These are phyloP conservation scores for Monilinia laxa DNA, from an alignment of 2,329 filamentous ascomycete species.

Conservation along the genomic window DNA sequence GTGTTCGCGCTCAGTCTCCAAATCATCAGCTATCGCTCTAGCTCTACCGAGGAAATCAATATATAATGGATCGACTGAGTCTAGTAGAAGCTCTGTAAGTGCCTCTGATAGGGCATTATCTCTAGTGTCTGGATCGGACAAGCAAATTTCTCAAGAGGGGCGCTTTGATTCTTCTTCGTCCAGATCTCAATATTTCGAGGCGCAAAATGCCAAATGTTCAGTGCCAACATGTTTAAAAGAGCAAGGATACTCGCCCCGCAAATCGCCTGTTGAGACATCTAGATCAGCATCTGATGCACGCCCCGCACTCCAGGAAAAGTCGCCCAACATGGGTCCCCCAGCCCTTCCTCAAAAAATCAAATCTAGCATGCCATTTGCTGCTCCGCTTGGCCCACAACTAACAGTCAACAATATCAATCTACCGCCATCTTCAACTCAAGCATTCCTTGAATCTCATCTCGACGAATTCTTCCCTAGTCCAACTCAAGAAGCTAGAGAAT, in stretches of 20 bases:
- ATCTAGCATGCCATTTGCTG: constrained; percentile 8
- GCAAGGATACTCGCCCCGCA: not conserved
- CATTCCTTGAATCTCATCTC: constrained; percentile 50
- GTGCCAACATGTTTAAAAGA: not conserved
- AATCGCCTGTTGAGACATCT: not conserved
- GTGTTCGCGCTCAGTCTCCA: not conserved
- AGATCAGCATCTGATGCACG: not conserved
- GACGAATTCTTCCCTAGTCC: constrained; percentile 58
- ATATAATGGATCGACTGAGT: not conserved
- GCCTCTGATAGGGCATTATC: not conserved
- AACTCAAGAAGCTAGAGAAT: constrained; percentile 55
- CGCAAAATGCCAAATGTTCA: not conserved
- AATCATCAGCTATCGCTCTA: too few relatives aligned
- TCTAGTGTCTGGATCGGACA: not conserved
- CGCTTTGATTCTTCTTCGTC: not conserved
- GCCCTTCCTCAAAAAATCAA: constrained; percentile 21
- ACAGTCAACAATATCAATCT: constrained; percentile 12
- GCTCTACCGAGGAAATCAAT: not conserved
- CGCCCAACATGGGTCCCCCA: constrained; percentile 33
- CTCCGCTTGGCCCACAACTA: not conserved
- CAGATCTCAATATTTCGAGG: not conserved
- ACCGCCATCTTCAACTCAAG: constrained; percentile 50
- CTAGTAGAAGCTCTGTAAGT: not conserved
- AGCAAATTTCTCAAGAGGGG: not conserved
- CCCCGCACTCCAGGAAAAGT: constrained; percentile 23